Evolutionary conservation across 2,329 filamentous ascomycete genomes (phyloP), one percentile per base, ranked within the genome.

Genomic region (Coleophoma crateriformis): DNA sequence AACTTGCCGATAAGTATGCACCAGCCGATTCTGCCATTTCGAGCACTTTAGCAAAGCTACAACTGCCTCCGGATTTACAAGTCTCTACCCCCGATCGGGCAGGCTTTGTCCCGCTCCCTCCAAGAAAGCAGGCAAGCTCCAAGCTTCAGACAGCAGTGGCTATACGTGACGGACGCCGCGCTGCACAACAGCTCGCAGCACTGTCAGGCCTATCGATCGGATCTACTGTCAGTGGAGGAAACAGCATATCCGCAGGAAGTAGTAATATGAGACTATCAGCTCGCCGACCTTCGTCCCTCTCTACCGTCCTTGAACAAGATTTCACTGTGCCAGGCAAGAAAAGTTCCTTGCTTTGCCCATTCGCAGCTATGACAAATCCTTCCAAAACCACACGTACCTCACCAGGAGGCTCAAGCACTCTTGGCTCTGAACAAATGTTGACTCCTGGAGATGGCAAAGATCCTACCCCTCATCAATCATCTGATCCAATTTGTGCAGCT

Each of bases 261-360:
- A 63, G 60, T 61, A 62, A 65, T 59, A 61, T 66, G 60, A 69
- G 67, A 58, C 65, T 63, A 33, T 72, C 71, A 52, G 61, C 67
- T 46, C 64, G 70, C 45, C 66, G 65, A 63, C 82, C 82, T 15
- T 44, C 41, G 8, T 79, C 82, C 53, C 74, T 80, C 65, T 83
- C 82, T 47, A 83, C 79, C 45, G 76, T 81, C 35, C 71, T 95
- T 63, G 91, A 96, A 71, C 87, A 87, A 70, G 91, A 96, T 68
- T 96, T 96, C 61, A 96, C 91, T 15, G 87, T 91, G 33, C 76
- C 85, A 64, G 91, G 91, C 53, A 89, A 83, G 62, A 88, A 87
- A 60, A 88, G 90, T 59, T 80, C 79, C 55, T 72, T 96, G 46
- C 81, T 82, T 58, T 96, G 91, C 69, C 91, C 91, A 0, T 96